Evolutionary conservation across 768 basidiomycete genomes (phyloP).

Genomic region (Candolleomyces aberdarensis): DNA sequence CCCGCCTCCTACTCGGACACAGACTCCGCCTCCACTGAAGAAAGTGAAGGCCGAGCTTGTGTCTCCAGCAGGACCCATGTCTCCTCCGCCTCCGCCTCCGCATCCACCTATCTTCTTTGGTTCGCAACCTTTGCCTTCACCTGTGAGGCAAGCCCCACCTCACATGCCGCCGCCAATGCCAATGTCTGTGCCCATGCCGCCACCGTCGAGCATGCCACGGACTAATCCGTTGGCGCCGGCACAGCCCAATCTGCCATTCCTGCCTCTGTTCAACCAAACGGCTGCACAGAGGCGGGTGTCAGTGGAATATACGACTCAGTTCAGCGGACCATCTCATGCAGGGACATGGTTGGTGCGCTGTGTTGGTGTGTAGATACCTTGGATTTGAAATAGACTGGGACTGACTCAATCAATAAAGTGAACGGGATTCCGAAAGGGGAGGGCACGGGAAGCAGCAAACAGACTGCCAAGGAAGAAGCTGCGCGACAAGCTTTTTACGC

Average conservation of each 20-base stretch:
- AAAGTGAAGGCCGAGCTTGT: constrained; percentile 37
- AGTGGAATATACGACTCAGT: constrained; percentile 58
- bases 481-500: constrained; percentile 67
- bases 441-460: constrained; percentile 67
- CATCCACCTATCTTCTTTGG: constrained; percentile 28
- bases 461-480: constrained; percentile 75
- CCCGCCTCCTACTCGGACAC: constrained; percentile 15
- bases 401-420: constrained; percentile 38
- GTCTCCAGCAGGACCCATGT: neutral
- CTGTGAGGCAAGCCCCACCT: neutral
- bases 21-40: constrained; percentile 33
- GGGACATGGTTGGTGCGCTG: constrained; percentile 66
- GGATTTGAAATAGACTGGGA: neutral
- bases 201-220: constrained; percentile 6
- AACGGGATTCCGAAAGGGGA: constrained; percentile 67
- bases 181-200: neutral
- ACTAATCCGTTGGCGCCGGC: constrained; percentile 63
- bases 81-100: constrained; percentile 17
- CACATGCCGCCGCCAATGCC: neutral
- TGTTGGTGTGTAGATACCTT: constrained; percentile 50
- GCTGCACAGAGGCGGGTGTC: constrained; percentile 61
- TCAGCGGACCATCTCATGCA: constrained; percentile 65
- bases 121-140: constrained; percentile 21
- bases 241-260: constrained; percentile 59
- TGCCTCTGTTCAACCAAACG: constrained; percentile 74